These are phyloP conservation scores for Picochlorum costavermella DNA, from an alignment of 139 green algal species.

Conservation along the genomic window DNA sequence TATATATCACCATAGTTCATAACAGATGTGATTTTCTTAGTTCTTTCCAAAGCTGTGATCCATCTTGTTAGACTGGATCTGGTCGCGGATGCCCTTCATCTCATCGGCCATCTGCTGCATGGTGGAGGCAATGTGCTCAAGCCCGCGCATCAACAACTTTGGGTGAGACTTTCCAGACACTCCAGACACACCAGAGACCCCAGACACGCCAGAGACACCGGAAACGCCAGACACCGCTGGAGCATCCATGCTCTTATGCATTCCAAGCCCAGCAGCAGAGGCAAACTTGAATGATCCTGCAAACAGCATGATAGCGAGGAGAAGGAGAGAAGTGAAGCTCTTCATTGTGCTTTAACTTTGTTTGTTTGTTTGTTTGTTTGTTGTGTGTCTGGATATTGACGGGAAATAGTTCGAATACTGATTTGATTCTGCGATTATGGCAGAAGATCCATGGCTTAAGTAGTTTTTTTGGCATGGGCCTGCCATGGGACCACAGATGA, in stretches of 20 bases:
- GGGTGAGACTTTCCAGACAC: not conserved
- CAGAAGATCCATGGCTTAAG: no score
- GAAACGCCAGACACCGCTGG: not conserved
- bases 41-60: not conserved
- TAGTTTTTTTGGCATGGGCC: no score
- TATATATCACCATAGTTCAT: not conserved
- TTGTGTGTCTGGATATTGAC: not conserved
- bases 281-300: slow-evolving; percentile 6
- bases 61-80: not conserved
- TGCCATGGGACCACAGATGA: no score
- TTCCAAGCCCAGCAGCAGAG: not conserved
- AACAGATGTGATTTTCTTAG: not conserved
- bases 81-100: not conserved
- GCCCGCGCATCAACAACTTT: not conserved
- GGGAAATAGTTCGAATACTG: not conserved
- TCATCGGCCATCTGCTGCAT: not conserved
- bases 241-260: not conserved
- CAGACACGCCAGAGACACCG: not conserved
- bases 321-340: slow-evolving; percentile 5
- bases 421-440: no score
- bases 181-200: not conserved
- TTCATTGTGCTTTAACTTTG: not conserved
- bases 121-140: slow-evolving; percentile 1
- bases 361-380: not conserved
- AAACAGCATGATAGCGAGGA: slow-evolving; percentile 1